Conservation (phyloP, 371 early-diverging fungal species). For the Mucor indicus region DNA sequence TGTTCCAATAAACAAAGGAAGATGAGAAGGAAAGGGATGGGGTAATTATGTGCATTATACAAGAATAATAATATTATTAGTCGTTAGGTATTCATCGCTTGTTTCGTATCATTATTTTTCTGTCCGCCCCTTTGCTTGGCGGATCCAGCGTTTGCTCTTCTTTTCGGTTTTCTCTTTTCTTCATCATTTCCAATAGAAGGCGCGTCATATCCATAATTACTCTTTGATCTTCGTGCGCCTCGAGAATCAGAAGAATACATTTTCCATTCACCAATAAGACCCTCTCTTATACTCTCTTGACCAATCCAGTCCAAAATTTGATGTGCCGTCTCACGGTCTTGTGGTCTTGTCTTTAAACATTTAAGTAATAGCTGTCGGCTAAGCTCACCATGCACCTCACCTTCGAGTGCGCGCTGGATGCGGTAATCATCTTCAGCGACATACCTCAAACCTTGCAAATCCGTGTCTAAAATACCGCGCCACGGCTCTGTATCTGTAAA, state of each 20-base stretch:
- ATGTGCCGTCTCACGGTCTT: conserved; percentile 47
- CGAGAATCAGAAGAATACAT: conserved; percentile 46
- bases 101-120: conserved; percentile 8
- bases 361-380: conserved; percentile 51
- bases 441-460: conserved; percentile 59
- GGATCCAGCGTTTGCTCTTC: conserved; percentile 2
- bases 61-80: no score
- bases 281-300: conserved; percentile 25
- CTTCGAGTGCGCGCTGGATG: conserved; percentile 53
- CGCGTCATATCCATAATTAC: conserved; percentile 26
- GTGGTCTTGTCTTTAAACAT: conserved; percentile 49
- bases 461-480: conserved; percentile 65
- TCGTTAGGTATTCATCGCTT: no score
- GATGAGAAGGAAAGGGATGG: no score
- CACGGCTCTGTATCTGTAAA: conserved; percentile 68
- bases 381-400: conserved; percentile 46
- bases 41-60: no score
- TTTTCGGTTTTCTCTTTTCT: conserved; percentile 21
- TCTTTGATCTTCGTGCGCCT: conserved; percentile 34
- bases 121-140: conserved; percentile 18
- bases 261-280: conserved; percentile 47
- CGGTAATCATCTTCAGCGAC: conserved; percentile 57
- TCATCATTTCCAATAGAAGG: conserved; percentile 15
- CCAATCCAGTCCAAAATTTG: conserved; percentile 47
- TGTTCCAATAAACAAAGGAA: no score